Evolutionary conservation across 495 filamentous ascomycete species (phyloP), one percentile per base, ranked within the genome.

Genomic region (Glarea lozoyensis): DNA sequence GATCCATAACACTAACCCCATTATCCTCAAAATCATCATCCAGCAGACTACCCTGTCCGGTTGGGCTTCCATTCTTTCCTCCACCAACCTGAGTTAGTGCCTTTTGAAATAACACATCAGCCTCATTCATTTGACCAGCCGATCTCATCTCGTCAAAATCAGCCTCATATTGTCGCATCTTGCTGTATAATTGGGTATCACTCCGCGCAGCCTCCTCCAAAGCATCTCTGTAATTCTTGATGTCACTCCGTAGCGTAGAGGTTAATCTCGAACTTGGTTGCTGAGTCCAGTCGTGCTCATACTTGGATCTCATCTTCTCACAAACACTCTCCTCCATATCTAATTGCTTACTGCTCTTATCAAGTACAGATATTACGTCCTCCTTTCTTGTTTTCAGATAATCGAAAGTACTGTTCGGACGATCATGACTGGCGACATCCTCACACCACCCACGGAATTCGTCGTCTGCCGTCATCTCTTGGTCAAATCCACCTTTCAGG

Each of bases 301-400:
- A 96, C 61, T 98, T 98, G 2, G 88, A 93, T 38, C 92, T 78
- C 92, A 98, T 98, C 69, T 95, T 96, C 63, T 98, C 92, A 60
- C 92, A 98, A 4, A 97, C 88, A 42, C 84, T 92, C 65, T 96
- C 93, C 60, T 98, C 92, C 76, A 90, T 81, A 52, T 97, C 92
- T 9, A 98, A 58, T 53, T 89, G 84, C 54, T 92, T 94, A 30
- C 76, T 82, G 55, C 84, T 86, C 45, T 72, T 72, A 49, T 94
- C 88, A 41, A 98, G 60, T 7, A 81, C 70, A 2, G 73, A 62
- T 7, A 81, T 55, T 7, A 95, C 82, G 20, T 73, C 70, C 27
- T 81, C 69, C 60, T 92, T 96, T 43, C 88, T 81, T 25, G 78
- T 68, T 48, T 83, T 79, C 25, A 97, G 62, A 18, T 76, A 68